Conservation (phyloP, 1,139 yeast genomes). For the Debaryomycetaceae sp. region DNA sequence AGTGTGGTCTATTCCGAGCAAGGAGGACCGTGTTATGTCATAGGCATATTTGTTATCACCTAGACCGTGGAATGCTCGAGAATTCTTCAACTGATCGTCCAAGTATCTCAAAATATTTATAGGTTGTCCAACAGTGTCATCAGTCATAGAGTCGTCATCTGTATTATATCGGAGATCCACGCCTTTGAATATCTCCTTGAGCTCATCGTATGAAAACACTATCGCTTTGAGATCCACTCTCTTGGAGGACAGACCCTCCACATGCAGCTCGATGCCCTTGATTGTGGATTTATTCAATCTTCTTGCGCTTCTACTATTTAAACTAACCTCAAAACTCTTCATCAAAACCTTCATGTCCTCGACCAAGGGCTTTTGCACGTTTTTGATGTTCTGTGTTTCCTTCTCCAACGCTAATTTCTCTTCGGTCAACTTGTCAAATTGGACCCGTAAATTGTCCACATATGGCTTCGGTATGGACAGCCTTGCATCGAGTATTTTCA, state of each 20-base stretch:
- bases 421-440: conserved; percentile 17
- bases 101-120: conserved; percentile 15
- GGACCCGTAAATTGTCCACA: conserved; percentile 17
- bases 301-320: conserved; percentile 13
- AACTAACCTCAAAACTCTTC: conserved; percentile 19
- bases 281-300: conserved; percentile 7
- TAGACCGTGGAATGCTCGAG: conserved; percentile 19
- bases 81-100: conserved; percentile 22
- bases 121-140: conserved; percentile 4
- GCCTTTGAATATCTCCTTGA: conserved; percentile 18
- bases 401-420: conserved; percentile 16
- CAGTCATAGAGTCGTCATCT: conserved; percentile 9
- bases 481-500: conserved; percentile 17
- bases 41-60: conserved; percentile 22
- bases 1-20: conserved; percentile 12
- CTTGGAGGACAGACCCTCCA: conserved; percentile 4
- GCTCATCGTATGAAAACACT: conserved; percentile 18
- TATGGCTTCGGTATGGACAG: conserved; percentile 15
- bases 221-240: conserved; percentile 17
- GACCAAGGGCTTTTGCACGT: conserved; percentile 34
- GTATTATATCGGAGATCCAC: conserved; percentile 11
- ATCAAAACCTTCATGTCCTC: conserved; percentile 30
- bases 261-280: conserved; percentile 3
- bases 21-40: conserved; percentile 15
- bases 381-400: conserved; percentile 24